Evolutionary conservation across 139 green algal species (phyloP).

Genomic region (Prasinococcaceae sp.): DNA sequence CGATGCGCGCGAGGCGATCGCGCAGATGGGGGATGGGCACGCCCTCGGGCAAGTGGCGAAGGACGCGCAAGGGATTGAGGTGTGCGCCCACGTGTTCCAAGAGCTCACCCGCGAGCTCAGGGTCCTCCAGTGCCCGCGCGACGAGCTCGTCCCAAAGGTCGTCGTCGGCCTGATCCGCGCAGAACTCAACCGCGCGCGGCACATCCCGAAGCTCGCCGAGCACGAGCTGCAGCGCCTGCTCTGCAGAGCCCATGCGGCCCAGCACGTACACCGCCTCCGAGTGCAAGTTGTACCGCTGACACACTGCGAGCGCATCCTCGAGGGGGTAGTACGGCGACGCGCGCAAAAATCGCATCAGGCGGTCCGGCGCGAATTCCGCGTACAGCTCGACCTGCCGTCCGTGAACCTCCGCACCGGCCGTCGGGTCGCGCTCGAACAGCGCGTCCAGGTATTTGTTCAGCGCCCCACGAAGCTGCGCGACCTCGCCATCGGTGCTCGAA

Average conservation of each 20-base stretch:
- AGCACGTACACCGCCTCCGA: conserved; percentile 73
- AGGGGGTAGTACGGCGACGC: conserved; percentile 60
- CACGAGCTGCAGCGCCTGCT: conserved; percentile 68
- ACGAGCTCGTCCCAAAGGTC: conserved; percentile 87
- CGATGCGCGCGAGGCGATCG: conserved; percentile 67
- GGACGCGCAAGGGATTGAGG: conserved; percentile 68
- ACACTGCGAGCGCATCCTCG: conserved; percentile 58
- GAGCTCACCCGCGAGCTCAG: conserved; percentile 52
- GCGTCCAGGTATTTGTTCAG: conserved; percentile 1
- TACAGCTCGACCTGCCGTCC: conserved; percentile 62
- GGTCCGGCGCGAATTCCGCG: conserved; percentile 50
- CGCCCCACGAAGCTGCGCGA: too few relatives aligned
- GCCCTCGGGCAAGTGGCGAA: conserved; percentile 57
- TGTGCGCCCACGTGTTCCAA: conserved; percentile 67
- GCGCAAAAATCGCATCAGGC: conserved; percentile 67
- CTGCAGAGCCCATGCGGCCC: conserved; percentile 66
- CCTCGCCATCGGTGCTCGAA: too few relatives aligned
- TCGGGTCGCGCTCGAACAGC: conserved; percentile 7
- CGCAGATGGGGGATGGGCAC: conserved; percentile 55
- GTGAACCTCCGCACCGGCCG: conserved; percentile 5
- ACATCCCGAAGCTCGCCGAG: conserved; percentile 72
- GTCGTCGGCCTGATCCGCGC: conserved; percentile 61
- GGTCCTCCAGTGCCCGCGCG: conserved; percentile 40
- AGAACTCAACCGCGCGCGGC: conserved; percentile 79
- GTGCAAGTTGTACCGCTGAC: conserved; percentile 41